A percentile compares a stretch with the other conserved stretches of the same genome.
phyloP scores from a whole-genome alignment of 805 yeast genomes.

The Wickerhamomyces rabaulensis region DNA sequence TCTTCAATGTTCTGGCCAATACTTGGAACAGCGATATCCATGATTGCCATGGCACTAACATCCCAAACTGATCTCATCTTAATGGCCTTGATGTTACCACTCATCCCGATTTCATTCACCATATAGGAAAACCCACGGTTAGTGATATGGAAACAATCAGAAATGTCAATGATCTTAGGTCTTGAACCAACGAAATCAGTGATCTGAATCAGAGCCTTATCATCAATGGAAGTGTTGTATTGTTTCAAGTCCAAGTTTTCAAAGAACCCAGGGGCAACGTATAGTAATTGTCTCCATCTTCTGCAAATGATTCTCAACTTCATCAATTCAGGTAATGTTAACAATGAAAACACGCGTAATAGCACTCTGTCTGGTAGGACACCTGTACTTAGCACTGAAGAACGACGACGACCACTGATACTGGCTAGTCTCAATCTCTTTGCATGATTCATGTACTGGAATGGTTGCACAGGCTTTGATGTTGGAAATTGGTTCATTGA shows the following conservation, averaged over 20 bases:
- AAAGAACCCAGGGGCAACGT: slow-evolving; percentile 49
- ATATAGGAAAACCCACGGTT: slow-evolving; percentile 70
- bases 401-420: slow-evolving; percentile 43
- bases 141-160: slow-evolving; percentile 73
- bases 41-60: slow-evolving; percentile 73
- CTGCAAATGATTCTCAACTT: slow-evolving; percentile 51
- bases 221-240: slow-evolving; percentile 59
- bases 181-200: slow-evolving; percentile 69
- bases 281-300: slow-evolving; percentile 64
- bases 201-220: slow-evolving; percentile 49
- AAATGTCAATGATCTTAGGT: slow-evolving; percentile 54
- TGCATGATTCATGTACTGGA: slow-evolving; percentile 51
- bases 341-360: slow-evolving; percentile 44
- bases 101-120: slow-evolving; percentile 65
- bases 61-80: slow-evolving; percentile 73
- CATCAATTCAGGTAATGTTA: slow-evolving; percentile 58
- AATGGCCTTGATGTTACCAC: slow-evolving; percentile 50
- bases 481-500: slow-evolving; percentile 30
- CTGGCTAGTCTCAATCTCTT: slow-evolving; percentile 46
- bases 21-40: slow-evolving; percentile 66
- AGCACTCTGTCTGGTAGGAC: slow-evolving; percentile 59
- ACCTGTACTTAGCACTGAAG: slow-evolving; percentile 52
- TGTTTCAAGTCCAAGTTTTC: slow-evolving; percentile 50
- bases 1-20: slow-evolving; percentile 56
- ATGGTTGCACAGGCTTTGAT: slow-evolving; percentile 20